Percentiles rank a stretch among this genome's conserved stretches.
Conservation (phyloP, 164 flowering plant genomes). For the Echeveria elegans region DNA sequence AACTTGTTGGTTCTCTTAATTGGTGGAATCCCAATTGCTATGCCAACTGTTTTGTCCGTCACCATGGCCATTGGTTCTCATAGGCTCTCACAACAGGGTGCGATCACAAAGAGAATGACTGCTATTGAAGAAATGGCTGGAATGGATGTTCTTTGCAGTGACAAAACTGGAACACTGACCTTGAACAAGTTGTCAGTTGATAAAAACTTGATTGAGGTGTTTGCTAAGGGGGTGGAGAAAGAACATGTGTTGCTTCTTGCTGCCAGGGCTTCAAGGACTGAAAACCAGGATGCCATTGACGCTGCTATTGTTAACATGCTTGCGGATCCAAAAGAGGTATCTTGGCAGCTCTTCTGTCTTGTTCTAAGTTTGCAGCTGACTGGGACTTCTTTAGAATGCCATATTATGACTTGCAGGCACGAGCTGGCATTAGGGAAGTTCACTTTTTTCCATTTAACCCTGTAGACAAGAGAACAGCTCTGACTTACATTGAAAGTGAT, state of each 20-base stretch:
- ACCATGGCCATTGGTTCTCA: conserved; percentile 89
- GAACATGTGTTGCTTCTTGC: conserved; percentile 37
- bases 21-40: conserved; percentile 80
- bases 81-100: conserved; percentile 73
- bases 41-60: conserved; percentile 81
- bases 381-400: background rate
- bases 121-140: conserved; percentile 89
- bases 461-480: conserved; percentile 42
- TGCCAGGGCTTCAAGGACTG: conserved; percentile 42
- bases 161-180: conserved; percentile 42
- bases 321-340: conserved; percentile 45
- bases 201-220: conserved; percentile 33
- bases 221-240: conserved; percentile 35
- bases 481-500: conserved; percentile 32
- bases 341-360: background rate
- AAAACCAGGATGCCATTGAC: conserved; percentile 50
- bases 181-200: conserved; percentile 36
- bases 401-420: conserved; percentile 20
- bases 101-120: conserved; percentile 81
- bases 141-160: conserved; percentile 61
- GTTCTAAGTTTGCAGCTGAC: background rate
- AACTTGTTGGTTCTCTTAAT: conserved; percentile 70
- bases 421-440: conserved; percentile 34
- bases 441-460: conserved; percentile 45
- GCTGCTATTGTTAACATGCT: conserved; percentile 45